Percentiles rank a stretch among this genome's conserved stretches.
Evolutionary conservation across 306 rosid genomes (phyloP).

Genomic region (Crataegus laevigata): DNA sequence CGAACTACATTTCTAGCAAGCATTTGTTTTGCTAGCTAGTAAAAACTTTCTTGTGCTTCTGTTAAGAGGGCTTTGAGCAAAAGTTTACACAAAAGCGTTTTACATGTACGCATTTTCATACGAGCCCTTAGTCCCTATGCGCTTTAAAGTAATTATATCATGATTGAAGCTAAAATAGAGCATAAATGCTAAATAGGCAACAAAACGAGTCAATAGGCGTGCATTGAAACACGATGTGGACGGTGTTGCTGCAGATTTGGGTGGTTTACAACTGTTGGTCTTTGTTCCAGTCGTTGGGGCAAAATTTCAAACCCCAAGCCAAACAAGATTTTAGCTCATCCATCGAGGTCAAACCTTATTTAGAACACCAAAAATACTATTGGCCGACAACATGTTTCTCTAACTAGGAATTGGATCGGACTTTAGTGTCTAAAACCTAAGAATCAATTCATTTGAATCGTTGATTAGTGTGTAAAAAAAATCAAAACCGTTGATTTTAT

Average conservation of each 20-base stretch:
- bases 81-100: background rate
- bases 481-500: no score
- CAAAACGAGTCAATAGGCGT: background rate
- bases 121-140: background rate
- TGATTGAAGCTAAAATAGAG: background rate
- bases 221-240: background rate
- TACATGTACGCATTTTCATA: no score
- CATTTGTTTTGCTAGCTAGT: background rate
- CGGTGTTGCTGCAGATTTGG: constrained; percentile 28
- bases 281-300: background rate
- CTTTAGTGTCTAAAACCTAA: no score
- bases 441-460: no score
- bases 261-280: constrained; percentile 4
- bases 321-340: constrained; percentile 17
- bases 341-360: constrained; percentile 46
- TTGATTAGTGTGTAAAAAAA: no score
- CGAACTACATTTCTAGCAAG: no score
- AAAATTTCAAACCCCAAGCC: constrained; percentile 14
- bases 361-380: constrained; percentile 13
- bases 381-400: constrained; percentile 61
- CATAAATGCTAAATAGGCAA: background rate
- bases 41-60: background rate
- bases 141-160: background rate
- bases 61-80: no score
- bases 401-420: constrained; percentile 4